These are phyloP conservation scores for Sporothrix phasma DNA, from an alignment of 2,329 filamentous ascomycete species.

Conservation along the genomic window DNA sequence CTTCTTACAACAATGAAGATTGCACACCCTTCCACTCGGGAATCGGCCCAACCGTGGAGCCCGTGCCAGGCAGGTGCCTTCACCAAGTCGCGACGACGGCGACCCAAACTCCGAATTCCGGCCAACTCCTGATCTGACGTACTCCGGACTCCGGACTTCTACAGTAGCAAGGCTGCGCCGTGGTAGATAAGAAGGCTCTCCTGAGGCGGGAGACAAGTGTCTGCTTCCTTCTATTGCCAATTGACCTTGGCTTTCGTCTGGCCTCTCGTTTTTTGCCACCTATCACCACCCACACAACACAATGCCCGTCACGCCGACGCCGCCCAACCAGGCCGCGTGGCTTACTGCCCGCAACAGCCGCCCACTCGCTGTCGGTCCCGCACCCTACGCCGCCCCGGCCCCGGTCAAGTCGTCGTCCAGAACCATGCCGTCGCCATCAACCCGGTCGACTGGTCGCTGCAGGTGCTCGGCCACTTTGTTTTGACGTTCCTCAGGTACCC, in stretches of 20 bases:
- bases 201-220: background rate
- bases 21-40: background rate
- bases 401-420: background rate
- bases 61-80: background rate
- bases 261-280: background rate
- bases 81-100: background rate
- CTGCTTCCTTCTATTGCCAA: no score
- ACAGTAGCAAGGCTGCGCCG: background rate
- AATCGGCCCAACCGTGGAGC: background rate
- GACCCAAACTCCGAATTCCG: conserved; percentile 4
- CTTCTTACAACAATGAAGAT: background rate
- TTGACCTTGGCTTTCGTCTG: no score
- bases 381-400: background rate
- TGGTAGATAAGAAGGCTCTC: background rate
- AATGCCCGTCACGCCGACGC: no score
- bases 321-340: background rate
- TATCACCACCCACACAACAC: no score
- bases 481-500: conserved; percentile 26
- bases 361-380: background rate
- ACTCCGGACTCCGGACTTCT: no score
- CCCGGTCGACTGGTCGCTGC: background rate
- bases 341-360: background rate
- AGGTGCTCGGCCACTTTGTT: background rate
- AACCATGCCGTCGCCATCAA: conserved; percentile 8
- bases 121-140: background rate